These are phyloP conservation scores for Inga oerstediana DNA, from an alignment of 306 rosid species.

Conservation along the genomic window DNA sequence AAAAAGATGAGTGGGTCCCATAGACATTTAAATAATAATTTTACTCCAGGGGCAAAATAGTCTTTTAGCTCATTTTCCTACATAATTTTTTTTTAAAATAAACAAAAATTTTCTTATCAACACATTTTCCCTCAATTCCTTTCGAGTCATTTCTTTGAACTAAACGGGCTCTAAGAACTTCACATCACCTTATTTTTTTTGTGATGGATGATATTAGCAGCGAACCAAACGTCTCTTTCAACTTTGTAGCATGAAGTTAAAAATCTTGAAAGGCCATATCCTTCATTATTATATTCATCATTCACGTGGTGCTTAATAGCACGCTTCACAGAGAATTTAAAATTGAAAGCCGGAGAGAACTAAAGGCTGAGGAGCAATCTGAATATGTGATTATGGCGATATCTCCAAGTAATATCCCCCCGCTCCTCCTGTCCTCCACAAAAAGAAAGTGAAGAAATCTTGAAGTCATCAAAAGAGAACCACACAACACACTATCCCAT, in stretches of 20 bases:
- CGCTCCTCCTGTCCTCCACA: conserved; percentile 27
- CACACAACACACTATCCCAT: conserved; percentile 27
- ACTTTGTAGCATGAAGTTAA: not conserved
- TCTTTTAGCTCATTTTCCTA: too few relatives aligned
- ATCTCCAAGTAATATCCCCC: conserved; percentile 1
- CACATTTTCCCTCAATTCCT: too few relatives aligned
- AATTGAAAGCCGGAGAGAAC: not conserved
- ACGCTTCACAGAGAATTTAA: not conserved
- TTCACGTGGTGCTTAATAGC: not conserved
- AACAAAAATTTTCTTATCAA: too few relatives aligned
- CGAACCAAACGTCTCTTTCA: not conserved
- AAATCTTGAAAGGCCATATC: not conserved
- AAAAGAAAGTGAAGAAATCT: not conserved
- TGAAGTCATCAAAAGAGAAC: not conserved
- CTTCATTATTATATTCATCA: not conserved
- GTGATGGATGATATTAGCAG: not conserved
- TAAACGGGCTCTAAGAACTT: too few relatives aligned
- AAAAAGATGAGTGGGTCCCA: too few relatives aligned
- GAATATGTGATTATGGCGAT: not conserved
- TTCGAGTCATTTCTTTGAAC: too few relatives aligned
- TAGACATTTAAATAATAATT: too few relatives aligned
- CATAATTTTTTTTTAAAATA: too few relatives aligned
- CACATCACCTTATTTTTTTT: too few relatives aligned
- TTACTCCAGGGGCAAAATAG: too few relatives aligned
- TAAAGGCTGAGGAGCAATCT: conserved; percentile 19